Base-by-base conservation (phyloP, 768 basidiomycete genomes). In the Termitomyces heimii region DNA sequence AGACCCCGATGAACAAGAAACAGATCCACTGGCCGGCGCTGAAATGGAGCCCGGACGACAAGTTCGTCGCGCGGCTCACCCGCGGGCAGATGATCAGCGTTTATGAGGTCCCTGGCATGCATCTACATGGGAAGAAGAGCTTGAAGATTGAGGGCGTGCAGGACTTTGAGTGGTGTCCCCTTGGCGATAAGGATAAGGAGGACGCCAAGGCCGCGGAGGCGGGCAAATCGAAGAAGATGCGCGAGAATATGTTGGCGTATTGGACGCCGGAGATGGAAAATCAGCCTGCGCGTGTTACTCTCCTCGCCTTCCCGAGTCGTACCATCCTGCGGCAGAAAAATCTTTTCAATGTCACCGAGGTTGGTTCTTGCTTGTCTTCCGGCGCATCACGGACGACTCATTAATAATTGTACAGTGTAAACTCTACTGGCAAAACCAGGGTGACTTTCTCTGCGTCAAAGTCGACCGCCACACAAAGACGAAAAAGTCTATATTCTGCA, bases 391-490 rank as follows among this genome's bases (percentile, higher is more conserved):
- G 53, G 43, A 58, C 37, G 32, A 37, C 26, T 26, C 56, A 32
- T 40, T 22, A 1, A 29, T 42, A 7, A 2, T 43, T 63, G 43
- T 65, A 10, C 66, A 98, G 95, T 98, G 96, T 71, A 97, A 97
- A 75, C 82, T 99, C 43, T 88, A 89, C 72, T 99, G 94, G 94
- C 97, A 99, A 76, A 96, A 94, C 66, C 91, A 94, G 69, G 97
- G 96, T 35, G 94, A 98, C 71, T 98, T 92, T 77, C 83, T 99
- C 16, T 98, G 97, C 67, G 96, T 98, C 71, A 98, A 97, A 75
- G 97, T 99, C 55, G 97, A 98, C 75, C 89, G 96, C 50, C 94
- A 97, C 70, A 95, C 94, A 26, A 98, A 98, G 76, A 96, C 96
- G 5, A 97, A 96, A 75, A 98, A 98, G 75, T 94, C 94, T 4